These are phyloP conservation scores for Paratinospora sagittata DNA, from an alignment of 164 flowering plant species.

Conservation along the genomic window DNA sequence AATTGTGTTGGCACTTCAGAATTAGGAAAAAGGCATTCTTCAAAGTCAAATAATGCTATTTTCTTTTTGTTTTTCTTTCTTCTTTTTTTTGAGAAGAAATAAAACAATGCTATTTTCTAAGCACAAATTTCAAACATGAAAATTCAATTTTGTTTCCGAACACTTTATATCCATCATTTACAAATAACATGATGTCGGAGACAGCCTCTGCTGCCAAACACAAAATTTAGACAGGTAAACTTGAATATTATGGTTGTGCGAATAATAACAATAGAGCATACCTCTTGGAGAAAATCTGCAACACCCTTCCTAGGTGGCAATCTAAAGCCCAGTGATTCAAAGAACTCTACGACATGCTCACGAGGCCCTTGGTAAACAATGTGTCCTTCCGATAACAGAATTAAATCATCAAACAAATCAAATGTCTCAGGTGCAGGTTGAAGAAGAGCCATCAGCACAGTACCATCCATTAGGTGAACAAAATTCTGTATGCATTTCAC, in stretches of 20 bases:
- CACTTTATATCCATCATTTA: not conserved
- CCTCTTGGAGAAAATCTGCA: slow-evolving; percentile 99
- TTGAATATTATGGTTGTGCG: not conserved
- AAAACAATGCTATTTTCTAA: too few species aligned
- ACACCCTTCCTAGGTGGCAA: slow-evolving; percentile 77
- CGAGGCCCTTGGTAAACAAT: slow-evolving; percentile 83
- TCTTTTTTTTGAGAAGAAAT: too few species aligned
- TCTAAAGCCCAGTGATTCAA: slow-evolving; percentile 71
- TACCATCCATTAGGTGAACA: slow-evolving; percentile 81
- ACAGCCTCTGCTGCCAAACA: not conserved
- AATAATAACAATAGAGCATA: slow-evolving; percentile 16
- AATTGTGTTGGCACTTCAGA: not conserved
- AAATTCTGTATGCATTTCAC: slow-evolving; percentile 74
- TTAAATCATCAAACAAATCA: slow-evolving; percentile 80
- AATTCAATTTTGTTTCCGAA: not conserved
- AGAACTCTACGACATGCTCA: slow-evolving; percentile 58
- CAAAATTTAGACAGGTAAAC: not conserved
- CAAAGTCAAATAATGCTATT: not conserved
- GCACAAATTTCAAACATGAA: too few species aligned
- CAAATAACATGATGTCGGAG: not conserved
- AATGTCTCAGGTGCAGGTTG: slow-evolving; percentile 98
- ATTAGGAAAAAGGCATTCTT: not conserved
- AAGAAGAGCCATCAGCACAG: slow-evolving; percentile 81
- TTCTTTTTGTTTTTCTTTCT: too few species aligned
- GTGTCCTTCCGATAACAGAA: slow-evolving; percentile 74